These are phyloP conservation scores for Reticulascus tulasneorum DNA, from an alignment of 2,329 filamentous ascomycete genomes.

Conservation along the genomic window DNA sequence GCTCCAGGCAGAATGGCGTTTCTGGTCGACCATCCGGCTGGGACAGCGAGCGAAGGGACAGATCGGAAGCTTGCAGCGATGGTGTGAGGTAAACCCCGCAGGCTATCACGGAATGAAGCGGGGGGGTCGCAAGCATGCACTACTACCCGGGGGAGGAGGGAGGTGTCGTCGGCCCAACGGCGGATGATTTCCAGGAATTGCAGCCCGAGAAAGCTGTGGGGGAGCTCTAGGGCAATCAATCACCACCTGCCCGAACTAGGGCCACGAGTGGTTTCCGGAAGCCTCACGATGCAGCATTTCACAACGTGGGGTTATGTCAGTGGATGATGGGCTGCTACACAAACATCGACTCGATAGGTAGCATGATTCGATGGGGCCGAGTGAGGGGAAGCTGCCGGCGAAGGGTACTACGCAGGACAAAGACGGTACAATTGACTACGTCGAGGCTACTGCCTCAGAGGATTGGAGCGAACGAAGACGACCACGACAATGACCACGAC, in stretches of 20 bases:
- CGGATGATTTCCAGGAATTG: constrained; percentile 11
- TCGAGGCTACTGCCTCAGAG: no score
- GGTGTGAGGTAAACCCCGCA: constrained; percentile 11
- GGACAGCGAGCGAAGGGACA: constrained; percentile 9
- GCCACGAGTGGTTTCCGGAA: constrained; percentile 5
- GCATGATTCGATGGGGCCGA: constrained; percentile 11
- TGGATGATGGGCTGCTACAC: constrained; percentile 10
- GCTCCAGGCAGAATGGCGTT: constrained; percentile 1
- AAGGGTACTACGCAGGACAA: constrained; percentile 4
- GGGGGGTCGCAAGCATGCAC: constrained; percentile 8
- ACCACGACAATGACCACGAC: no score
- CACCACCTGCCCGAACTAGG: no score
- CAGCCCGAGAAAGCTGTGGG: constrained; percentile 4
- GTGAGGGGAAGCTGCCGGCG: no score
- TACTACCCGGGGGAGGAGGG: constrained; percentile 3
- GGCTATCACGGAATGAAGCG: constrained; percentile 13
- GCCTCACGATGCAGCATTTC: constrained; percentile 10
- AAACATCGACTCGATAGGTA: constrained; percentile 5
- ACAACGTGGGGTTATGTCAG: constrained; percentile 12
- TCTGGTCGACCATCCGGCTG: constrained; percentile 7
- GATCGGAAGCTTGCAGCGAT: constrained; percentile 10
- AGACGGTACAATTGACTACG: no score
- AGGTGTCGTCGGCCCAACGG: constrained; percentile 10
- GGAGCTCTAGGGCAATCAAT: no score
- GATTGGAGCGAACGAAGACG: no score